These are phyloP conservation scores for Lepidium africanum DNA, from an alignment of 345 rosid genomes.

Conservation along the genomic window DNA sequence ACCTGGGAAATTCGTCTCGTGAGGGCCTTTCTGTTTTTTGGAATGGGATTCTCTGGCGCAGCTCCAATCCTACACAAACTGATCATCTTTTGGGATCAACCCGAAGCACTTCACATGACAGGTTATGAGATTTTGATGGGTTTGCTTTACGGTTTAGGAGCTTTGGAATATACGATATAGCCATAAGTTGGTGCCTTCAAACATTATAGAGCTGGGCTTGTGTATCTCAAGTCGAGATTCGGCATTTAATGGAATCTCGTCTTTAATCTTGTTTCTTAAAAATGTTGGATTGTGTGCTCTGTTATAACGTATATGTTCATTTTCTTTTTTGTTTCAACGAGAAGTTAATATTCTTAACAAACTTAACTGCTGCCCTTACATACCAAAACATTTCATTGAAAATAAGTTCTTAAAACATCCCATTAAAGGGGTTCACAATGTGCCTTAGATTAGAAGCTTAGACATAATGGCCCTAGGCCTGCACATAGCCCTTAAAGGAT, in stretches of 20 bases:
- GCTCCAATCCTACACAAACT: constrained; percentile 81
- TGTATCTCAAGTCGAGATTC: constrained; percentile 83
- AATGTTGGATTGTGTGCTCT: no score
- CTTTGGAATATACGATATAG: constrained; percentile 77
- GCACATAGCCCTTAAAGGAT: constrained; percentile 32
- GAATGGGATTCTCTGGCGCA: constrained; percentile 79
- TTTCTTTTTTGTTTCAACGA: no score
- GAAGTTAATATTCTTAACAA: no score
- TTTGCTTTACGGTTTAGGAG: constrained; percentile 58
- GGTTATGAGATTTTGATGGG: constrained; percentile 91
- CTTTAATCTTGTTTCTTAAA: no score
- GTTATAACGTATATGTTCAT: no score
- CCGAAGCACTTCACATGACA: constrained; percentile 86
- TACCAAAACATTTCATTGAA: no score
- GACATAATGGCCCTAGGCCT: constrained; percentile 16
- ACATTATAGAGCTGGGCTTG: constrained; percentile 77
- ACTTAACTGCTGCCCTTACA: no score
- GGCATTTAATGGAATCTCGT: no score
- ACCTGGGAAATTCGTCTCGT: constrained; percentile 56
- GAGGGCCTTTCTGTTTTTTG: constrained; percentile 69
- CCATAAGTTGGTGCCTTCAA: constrained; percentile 83
- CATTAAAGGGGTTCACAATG: no score
- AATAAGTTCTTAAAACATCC: no score
- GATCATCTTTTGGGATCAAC: constrained; percentile 68
- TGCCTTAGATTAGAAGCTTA: background rate